Evolutionary conservation across 495 filamentous ascomycete species (phyloP), one percentile per base, ranked within the genome.

Genomic region (Hypoxylon subgilvum): DNA sequence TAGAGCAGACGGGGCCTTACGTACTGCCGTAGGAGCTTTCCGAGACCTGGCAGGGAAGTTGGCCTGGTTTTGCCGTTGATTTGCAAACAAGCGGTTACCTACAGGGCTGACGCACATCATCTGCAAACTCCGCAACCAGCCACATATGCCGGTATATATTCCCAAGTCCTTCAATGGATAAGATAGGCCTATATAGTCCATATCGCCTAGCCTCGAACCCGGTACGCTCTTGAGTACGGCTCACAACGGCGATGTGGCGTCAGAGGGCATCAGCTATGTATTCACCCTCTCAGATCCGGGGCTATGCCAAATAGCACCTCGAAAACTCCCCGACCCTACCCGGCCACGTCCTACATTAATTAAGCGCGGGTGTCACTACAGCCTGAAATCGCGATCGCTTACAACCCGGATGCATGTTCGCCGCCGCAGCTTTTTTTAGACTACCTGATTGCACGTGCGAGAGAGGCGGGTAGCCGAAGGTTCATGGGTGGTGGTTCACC

Each of bases 121-220:
- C 54, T 64, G 54, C 61, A 51, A 59, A 55, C 61, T 64, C 61
- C 61, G 50, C 54, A 53, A 45, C 38, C 38, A 57, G 48, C 60
- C 53, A 57, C 42, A 52, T 31, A 56, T 47, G 59, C 42, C 59
- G 59, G 46, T 32, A 47, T 32, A 40, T 34, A 40, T 45, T 51
- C 39, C 44, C 50, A 48, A 28, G n/a, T 58, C 42, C n/a, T 42
- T 39, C 2, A 12, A 50, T 18, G 22, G 22, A 48, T 27, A 49
- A 27, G 13, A 34, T 40, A 44, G 39, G 31, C 31, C n/a, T 8
- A 14, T 12, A 9, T 47, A 49, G 38, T 40, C 14, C 10, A 45
- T 22, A 28, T 17, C 50, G 44, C 25, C 45, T 54, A 35, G 36
- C 32, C 31, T 49, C 28, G 31, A 27, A 38, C 41, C 10, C 44